Conservation (phyloP, 306 rosid genomes). For the Trifolium subterraneum region DNA sequence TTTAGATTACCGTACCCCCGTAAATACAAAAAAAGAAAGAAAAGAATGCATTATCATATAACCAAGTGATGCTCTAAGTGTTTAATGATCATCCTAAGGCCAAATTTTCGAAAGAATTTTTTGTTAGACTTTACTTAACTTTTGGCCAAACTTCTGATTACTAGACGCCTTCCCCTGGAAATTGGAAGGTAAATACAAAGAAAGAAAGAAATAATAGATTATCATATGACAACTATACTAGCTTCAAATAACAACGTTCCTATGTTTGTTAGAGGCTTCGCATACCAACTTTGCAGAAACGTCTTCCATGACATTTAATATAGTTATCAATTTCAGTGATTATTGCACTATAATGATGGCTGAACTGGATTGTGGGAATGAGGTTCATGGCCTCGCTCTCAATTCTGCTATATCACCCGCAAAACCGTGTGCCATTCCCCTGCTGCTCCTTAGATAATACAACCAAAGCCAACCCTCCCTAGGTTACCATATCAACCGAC, state of each 20-base stretch:
- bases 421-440: not conserved
- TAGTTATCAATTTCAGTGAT: not conserved
- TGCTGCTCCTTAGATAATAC: not conserved
- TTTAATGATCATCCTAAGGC: too few relatives aligned
- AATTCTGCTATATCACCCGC: not conserved
- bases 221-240: too few relatives aligned
- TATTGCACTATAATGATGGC: not conserved
- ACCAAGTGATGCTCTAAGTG: too few relatives aligned
- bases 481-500: not conserved
- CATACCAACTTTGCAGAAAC: not conserved
- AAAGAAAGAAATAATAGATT: too few relatives aligned
- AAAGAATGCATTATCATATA: too few relatives aligned
- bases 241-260: not conserved
- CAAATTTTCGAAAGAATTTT: too few relatives aligned
- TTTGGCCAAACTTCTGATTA: too few relatives aligned
- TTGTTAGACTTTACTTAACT: not conserved
- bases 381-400: not conserved
- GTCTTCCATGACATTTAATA: not conserved
- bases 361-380: constrained; percentile 5
- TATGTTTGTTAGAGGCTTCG: not conserved
- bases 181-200: too few relatives aligned
- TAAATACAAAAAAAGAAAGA: too few relatives aligned
- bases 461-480: not conserved
- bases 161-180: too few relatives aligned
- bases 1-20: too few relatives aligned